These are phyloP conservation scores for Nannochloropsis oceanica DNA, from an alignment of 108 stramenopile species.

Conservation along the genomic window DNA sequence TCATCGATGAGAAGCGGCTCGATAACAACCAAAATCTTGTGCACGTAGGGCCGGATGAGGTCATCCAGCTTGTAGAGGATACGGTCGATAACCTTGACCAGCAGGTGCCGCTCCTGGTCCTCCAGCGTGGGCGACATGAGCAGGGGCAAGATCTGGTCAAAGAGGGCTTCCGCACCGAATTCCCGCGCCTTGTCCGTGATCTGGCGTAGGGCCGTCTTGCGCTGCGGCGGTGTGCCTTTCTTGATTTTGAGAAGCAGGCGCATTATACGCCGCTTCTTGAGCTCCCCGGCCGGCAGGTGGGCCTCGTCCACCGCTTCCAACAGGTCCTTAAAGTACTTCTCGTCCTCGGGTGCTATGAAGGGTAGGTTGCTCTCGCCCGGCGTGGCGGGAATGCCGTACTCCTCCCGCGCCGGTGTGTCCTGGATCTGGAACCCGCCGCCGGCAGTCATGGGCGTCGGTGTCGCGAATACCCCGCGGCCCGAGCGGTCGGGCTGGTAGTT, in stretches of 20 bases:
- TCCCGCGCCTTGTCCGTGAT: constrained; percentile 84
- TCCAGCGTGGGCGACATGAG: constrained; percentile 94
- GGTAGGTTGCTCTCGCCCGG: constrained; percentile 57
- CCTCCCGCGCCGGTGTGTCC: constrained; percentile 75
- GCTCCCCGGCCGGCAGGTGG: constrained; percentile 21
- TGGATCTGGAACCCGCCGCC: constrained; percentile 82
- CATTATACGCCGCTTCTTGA: constrained; percentile 54
- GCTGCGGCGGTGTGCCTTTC: constrained; percentile 92
- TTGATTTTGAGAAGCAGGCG: constrained; percentile 86
- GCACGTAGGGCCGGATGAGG: constrained; percentile 86
- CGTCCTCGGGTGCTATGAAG: constrained; percentile 90
- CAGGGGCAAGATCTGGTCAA: constrained; percentile 89
- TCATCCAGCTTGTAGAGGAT: constrained; percentile 93
- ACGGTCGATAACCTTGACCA: constrained; percentile 95
- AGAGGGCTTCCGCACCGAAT: constrained; percentile 88
- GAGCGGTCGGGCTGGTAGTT: constrained; percentile 81
- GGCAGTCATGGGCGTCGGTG: constrained; percentile 65
- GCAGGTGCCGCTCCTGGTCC: constrained; percentile 94
- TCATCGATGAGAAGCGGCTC: constrained; percentile 96
- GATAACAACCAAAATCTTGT: constrained; percentile 90
- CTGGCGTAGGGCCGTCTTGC: constrained; percentile 95
- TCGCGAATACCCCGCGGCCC: constrained; percentile 64
- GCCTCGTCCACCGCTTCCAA: constrained; percentile 27
- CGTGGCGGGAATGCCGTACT: constrained; percentile 74
- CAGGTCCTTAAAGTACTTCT: constrained; percentile 36